Evolutionary conservation across 2,329 filamentous ascomycete genomes (phyloP).

Genomic region (Sclerotinia spermophila): DNA sequence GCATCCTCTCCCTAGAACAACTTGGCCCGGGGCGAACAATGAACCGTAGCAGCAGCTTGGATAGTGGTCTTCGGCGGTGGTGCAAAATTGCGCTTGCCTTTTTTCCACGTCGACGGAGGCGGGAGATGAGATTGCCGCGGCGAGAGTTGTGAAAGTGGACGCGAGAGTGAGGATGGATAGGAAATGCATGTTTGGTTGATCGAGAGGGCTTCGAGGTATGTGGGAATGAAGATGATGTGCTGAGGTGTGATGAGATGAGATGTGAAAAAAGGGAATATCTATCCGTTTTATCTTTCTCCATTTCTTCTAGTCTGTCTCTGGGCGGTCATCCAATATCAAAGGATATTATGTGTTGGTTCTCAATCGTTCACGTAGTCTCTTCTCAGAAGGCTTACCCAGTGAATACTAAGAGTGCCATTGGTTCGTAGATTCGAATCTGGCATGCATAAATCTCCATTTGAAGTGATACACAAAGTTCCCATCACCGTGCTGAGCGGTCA

Average conservation of each 20-base stretch:
- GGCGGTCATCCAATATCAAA: too few relatives aligned
- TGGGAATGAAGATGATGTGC: background rate
- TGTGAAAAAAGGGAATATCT: background rate
- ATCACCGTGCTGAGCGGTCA: too few relatives aligned
- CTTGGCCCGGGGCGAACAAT: too few relatives aligned
- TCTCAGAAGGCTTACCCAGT: too few relatives aligned
- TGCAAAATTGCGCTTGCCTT: background rate
- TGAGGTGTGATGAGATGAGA: background rate
- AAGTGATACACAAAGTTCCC: too few relatives aligned
- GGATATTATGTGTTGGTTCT: background rate
- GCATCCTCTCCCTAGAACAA: background rate
- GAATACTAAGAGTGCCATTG: too few relatives aligned
- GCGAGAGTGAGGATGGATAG: background rate
- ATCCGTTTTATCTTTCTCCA: background rate
- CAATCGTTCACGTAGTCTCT: too few relatives aligned
- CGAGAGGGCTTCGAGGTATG: background rate
- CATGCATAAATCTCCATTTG: too few relatives aligned
- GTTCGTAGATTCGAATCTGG: too few relatives aligned
- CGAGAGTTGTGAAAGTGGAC: background rate
- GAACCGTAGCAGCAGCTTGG: background rate
- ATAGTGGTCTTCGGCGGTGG: too few relatives aligned
- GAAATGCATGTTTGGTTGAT: background rate
- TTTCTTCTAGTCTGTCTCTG: background rate
- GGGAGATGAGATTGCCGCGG: background rate
- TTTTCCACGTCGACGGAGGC: background rate